A percentile compares a stretch with the other conserved stretches of the same genome.
These are phyloP conservation scores for Pholiota molesta DNA, from an alignment of 768 basidiomycete genomes.

Conservation along the genomic window DNA sequence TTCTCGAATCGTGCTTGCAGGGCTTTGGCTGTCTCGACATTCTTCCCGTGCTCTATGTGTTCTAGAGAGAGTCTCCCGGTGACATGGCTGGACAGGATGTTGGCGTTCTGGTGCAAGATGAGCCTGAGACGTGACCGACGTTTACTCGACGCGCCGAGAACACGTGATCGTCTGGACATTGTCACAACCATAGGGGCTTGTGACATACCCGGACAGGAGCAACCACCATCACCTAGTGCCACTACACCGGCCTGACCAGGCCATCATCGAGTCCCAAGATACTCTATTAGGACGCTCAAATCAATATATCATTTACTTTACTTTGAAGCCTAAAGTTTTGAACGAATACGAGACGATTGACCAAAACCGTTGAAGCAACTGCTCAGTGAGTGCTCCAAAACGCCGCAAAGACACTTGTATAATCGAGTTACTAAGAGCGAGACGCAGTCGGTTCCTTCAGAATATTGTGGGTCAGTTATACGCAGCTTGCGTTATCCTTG, in stretches of 20 bases:
- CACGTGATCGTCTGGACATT: not conserved
- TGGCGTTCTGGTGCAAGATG: not conserved
- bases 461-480: not conserved
- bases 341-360: too few species aligned
- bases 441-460: not conserved
- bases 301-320: too few species aligned
- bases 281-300: too few species aligned
- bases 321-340: too few species aligned
- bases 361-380: too few species aligned
- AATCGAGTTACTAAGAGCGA: not conserved
- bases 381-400: not conserved
- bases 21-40: slow-evolving; percentile 34
- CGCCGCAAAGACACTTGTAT: not conserved
- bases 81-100: slow-evolving; percentile 11
- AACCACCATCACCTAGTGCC: not conserved
- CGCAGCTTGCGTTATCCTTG: not conserved
- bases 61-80: slow-evolving; percentile 25
- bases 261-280: not conserved
- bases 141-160: not conserved
- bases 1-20: slow-evolving; percentile 38
- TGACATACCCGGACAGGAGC: not conserved
- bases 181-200: too few species aligned
- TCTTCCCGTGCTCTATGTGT: slow-evolving; percentile 34
- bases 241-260: not conserved
- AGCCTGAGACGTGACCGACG: not conserved